Evolutionary conservation across 192 early-diverging fungal genomes (phyloP).

Genomic region (Coemansia sp.): DNA sequence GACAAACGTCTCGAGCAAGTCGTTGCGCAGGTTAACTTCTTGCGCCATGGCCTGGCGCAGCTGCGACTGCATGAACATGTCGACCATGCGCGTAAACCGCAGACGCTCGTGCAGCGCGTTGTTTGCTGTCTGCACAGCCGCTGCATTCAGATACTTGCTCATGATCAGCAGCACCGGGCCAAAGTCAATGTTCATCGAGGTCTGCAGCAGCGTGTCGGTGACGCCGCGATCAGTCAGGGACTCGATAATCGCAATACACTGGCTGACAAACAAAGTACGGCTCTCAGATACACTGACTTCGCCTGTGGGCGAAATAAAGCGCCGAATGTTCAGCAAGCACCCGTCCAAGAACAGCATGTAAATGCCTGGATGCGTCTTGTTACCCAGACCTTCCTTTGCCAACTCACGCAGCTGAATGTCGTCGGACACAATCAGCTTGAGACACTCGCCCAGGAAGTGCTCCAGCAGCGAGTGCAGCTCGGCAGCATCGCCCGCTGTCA

Average conservation of each 20-base stretch:
- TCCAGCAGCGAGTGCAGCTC: conserved; percentile 54
- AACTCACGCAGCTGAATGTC: conserved; percentile 56
- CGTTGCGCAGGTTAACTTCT: conserved; percentile 54
- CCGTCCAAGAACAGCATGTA: conserved; percentile 54
- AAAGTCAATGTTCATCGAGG: conserved; percentile 51
- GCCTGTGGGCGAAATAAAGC: conserved; percentile 52
- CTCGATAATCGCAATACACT: conserved; percentile 55
- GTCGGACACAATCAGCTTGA: conserved; percentile 53
- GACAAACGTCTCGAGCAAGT: conserved; percentile 53
- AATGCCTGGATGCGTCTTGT: conserved; percentile 55
- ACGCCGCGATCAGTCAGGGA: conserved; percentile 46
- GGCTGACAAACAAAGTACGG: conserved; percentile 55
- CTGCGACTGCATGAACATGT: conserved; percentile 50
- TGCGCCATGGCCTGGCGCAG: conserved; percentile 49
- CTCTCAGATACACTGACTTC: conserved; percentile 54
- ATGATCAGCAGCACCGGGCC: conserved; percentile 49
- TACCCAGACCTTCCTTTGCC: conserved; percentile 52
- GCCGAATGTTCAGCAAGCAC: conserved; percentile 47
- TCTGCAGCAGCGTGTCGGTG: conserved; percentile 41
- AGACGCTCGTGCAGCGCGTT: conserved; percentile 50
- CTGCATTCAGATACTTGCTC: conserved; percentile 51
- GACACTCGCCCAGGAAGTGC: conserved; percentile 54
- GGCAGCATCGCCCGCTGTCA: conserved; percentile 42
- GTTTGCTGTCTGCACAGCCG: conserved; percentile 29
- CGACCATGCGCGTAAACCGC: conserved; percentile 47